phyloP scores from a whole-genome alignment of 306 rosid genomes.

The Begonia fuchsioides region DNA sequence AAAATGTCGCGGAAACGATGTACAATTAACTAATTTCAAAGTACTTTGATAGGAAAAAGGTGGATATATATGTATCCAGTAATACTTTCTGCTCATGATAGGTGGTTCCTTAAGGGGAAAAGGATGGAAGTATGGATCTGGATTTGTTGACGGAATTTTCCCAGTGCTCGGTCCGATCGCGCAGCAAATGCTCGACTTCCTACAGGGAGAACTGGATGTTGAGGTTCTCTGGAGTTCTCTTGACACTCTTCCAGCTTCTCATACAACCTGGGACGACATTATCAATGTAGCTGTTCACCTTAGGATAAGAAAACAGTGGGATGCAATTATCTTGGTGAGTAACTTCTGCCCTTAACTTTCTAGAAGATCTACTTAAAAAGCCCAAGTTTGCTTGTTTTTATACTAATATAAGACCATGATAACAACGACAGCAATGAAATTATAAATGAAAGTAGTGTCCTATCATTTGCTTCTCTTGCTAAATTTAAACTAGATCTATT shows the following conservation, averaged over 20 bases:
- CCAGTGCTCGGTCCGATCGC: constrained; percentile 73
- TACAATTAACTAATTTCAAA: constrained; percentile 16
- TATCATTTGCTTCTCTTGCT: too few species aligned
- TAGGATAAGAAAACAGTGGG: constrained; percentile 71
- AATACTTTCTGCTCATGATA: constrained; percentile 7
- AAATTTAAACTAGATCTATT: too few species aligned
- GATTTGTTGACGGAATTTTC: constrained; percentile 86
- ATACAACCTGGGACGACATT: constrained; percentile 71
- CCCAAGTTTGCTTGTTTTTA: too few species aligned
- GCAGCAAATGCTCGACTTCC: constrained; percentile 42
- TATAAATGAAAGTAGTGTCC: too few species aligned
- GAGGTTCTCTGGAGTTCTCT: constrained; percentile 44
- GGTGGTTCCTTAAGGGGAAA: constrained; percentile 92
- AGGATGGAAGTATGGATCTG: constrained; percentile 94
- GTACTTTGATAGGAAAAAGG: too few species aligned
- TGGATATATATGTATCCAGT: too few species aligned
- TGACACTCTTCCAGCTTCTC: constrained; percentile 56
- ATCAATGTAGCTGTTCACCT: constrained; percentile 75
- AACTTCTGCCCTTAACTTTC: constrained; percentile 1
- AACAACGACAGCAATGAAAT: too few species aligned
- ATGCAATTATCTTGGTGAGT: constrained; percentile 59
- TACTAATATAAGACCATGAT: too few species aligned
- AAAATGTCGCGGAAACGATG: constrained; percentile 72
- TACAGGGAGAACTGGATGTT: constrained; percentile 36
- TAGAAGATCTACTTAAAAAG: too few species aligned